Conservation (phyloP, 2,329 filamentous ascomycete species). For the Ceratocystis diversiconidia region DNA sequence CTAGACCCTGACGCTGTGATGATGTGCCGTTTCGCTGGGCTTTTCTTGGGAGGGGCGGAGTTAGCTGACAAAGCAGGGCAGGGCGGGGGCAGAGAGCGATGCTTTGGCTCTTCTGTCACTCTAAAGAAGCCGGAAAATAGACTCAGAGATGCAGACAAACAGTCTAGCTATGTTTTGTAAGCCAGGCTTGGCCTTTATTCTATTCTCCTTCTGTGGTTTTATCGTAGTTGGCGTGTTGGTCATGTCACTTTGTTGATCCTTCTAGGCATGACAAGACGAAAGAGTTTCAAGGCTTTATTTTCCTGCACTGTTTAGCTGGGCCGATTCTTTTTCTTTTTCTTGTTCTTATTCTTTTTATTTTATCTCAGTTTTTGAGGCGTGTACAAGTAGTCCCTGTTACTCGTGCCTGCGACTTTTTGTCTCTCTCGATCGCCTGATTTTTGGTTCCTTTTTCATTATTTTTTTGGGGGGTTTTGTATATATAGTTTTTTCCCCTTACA, state of each 20-base stretch:
- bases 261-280: not conserved
- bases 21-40: no score
- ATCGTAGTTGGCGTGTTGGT: not conserved
- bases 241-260: not conserved
- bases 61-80: no score
- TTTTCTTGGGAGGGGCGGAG: no score
- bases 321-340: not conserved
- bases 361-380: not conserved
- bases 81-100: no score
- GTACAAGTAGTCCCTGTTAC: not conserved
- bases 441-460: not conserved
- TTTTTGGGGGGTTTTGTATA: not conserved
- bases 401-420: not conserved
- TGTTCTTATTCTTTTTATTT: not conserved
- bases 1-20: no score
- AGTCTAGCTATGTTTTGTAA: no score
- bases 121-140: no score
- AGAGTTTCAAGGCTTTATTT: not conserved
- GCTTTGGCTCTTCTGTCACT: no score
- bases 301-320: no score
- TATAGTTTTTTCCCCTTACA: no score
- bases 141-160: no score
- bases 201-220: not conserved
- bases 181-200: no score
- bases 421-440: not conserved